Evolutionary conservation across 2,329 filamentous ascomycete genomes (phyloP), one percentile per base, ranked within the genome.

Genomic region (Corinectria fuckeliana): DNA sequence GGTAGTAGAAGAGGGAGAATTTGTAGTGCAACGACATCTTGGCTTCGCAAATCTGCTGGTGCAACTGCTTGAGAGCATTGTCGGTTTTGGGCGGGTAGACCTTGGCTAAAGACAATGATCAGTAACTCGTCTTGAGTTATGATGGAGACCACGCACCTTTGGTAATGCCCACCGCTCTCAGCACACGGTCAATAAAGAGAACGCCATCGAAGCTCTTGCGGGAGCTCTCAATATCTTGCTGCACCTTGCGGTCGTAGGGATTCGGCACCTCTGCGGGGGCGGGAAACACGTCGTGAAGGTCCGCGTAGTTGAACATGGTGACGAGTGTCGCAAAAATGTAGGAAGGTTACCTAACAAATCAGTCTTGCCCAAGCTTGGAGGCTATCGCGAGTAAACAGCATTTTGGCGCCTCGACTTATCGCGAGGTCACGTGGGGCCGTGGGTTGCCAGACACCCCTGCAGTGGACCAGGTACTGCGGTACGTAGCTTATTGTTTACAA

Each of bases 1-100:
- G 80, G 74, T 96, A 96, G 80, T 91, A 96, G 64, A 96, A 81
- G 47, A 95, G 83, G 16, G 92, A 91, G 65, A 93, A 87, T 74
- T 93, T 93, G 78, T 93, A 89, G 74, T 93, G 90, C 53, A 86
- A 82, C 7, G 89, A 85, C 66, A 89, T 87, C 48, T 79, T 80
- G 53, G 79, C 85, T 23, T 86, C 82, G 73, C 88, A 84, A 63
- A 96, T 88, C 59, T 88, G 85, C 61, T 87, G 80, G 76, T 93
- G 88, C 5, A 96, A 82, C 36, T 86, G 84, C 66, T 86, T 85
- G 26, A 96, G 82, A 39, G 87, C 85, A 60, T 80, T 81, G 58
- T 90, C 88, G 52, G 85, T 86, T 71, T 87, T 88, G 0, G 92
- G 91, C 41, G 92, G 92, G 71, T 95, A 96, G 11, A 85, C 76